Percentiles rank a stretch among this genome's conserved stretches.
These are phyloP conservation scores for Globisporangium apiculatum DNA, from an alignment of 352 stramenopile genomes.

Conservation along the genomic window DNA sequence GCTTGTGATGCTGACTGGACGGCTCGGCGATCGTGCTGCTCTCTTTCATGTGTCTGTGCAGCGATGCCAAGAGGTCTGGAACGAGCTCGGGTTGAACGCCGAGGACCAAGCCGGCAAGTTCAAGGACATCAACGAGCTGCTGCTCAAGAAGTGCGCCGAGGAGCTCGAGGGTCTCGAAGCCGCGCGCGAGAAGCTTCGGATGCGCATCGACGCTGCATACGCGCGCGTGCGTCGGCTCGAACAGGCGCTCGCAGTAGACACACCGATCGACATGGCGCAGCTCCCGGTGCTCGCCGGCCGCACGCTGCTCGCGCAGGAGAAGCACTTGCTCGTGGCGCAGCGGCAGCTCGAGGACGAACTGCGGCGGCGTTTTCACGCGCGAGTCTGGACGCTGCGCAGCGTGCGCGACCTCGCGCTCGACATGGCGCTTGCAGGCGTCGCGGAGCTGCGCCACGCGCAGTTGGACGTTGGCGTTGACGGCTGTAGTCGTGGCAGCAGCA, in stretches of 20 bases:
- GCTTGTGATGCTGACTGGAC: not conserved
- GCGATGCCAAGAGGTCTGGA: slow-evolving; percentile 65
- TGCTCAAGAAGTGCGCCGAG: slow-evolving; percentile 53
- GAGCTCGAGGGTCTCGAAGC: slow-evolving; percentile 49
- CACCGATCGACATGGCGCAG: slow-evolving; percentile 33
- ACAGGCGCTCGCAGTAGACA: slow-evolving; percentile 21
- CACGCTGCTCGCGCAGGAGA: slow-evolving; percentile 52
- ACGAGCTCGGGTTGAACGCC: slow-evolving; percentile 43
- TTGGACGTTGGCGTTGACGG: slow-evolving; percentile 4
- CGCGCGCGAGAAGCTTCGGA: slow-evolving; percentile 37
- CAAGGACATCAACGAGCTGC: slow-evolving; percentile 47
- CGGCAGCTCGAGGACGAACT: slow-evolving; percentile 37
- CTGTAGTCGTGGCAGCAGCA: too few relatives aligned
- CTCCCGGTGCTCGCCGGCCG: slow-evolving; percentile 24
- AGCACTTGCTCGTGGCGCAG: slow-evolving; percentile 23
- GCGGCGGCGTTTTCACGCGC: slow-evolving; percentile 28
- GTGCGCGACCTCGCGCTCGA: slow-evolving; percentile 29
- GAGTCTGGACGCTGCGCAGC: slow-evolving; percentile 22
- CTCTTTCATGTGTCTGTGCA: slow-evolving; percentile 11
- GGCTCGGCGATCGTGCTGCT: not conserved
- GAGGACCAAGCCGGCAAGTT: slow-evolving; percentile 50
- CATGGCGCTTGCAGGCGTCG: slow-evolving; percentile 25
- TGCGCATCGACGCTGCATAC: slow-evolving; percentile 32
- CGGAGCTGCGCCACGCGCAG: slow-evolving; percentile 40
- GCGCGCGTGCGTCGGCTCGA: slow-evolving; percentile 41